Evolutionary conservation across 192 early-diverging fungal genomes (phyloP).

Genomic region (Linnemannia elongata): DNA sequence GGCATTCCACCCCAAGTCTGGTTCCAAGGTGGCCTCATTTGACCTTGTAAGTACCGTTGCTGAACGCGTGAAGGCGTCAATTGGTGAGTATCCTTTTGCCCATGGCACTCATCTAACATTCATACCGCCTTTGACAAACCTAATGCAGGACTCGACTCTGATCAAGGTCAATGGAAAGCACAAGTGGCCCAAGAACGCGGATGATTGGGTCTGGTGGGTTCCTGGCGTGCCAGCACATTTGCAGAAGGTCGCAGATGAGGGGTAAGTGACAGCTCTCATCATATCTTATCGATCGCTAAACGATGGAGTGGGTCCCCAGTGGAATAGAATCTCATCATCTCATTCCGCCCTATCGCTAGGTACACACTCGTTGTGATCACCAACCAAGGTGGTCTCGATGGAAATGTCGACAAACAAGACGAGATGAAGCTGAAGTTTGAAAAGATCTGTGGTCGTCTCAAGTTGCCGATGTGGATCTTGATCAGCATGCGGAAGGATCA

Average conservation of each 20-base stretch:
- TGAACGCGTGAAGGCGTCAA: background rate
- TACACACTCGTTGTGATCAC: constrained; percentile 82
- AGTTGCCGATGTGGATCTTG: constrained; percentile 77
- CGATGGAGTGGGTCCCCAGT: background rate
- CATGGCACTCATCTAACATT: background rate
- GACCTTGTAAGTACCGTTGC: constrained; percentile 65
- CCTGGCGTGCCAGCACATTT: constrained; percentile 70
- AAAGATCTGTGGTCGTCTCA: constrained; percentile 55
- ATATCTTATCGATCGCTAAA: background rate
- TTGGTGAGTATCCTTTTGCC: background rate
- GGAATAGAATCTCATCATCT: background rate
- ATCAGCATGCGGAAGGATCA: constrained; percentile 78
- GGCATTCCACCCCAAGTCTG: constrained; percentile 32
- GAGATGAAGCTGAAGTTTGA: constrained; percentile 65
- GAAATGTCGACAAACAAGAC: constrained; percentile 45
- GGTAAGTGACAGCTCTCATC: constrained; percentile 58
- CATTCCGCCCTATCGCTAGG: constrained; percentile 46
- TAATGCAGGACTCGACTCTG: constrained; percentile 78
- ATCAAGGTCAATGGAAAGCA: constrained; percentile 73
- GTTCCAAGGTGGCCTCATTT: constrained; percentile 72
- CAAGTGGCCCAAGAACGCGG: constrained; percentile 71
- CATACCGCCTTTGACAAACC: background rate
- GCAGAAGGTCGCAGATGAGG: constrained; percentile 69
- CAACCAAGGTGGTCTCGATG: constrained; percentile 77
- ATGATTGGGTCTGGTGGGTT: constrained; percentile 88